Evolutionary conservation across 1,139 yeast genomes (phyloP), one percentile per base, ranked within the genome.

Genomic region (Diutina mesorugosa): DNA sequence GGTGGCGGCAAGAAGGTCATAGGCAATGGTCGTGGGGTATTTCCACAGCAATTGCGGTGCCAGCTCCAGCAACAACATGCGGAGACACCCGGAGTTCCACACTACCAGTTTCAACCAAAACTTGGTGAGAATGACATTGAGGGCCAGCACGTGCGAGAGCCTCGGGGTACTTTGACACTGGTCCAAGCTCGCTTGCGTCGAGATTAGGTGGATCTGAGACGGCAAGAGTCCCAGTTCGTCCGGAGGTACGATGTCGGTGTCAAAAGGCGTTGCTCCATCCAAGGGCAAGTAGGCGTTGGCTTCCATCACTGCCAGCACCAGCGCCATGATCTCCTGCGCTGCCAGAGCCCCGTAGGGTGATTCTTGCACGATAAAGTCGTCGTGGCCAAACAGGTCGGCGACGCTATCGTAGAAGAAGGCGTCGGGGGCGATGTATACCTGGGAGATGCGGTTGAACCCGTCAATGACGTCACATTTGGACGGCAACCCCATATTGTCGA

Each of bases 141-240:
- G 45, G 12, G 53, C 53, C 53, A 50, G 53, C 29, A 50, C 45
- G 18, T 50, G 41, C 7, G 28, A 21, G 8, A 30, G 30, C 26
- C 9, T 45, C n/a, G 26, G 16, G 45, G 16, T 30, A 29, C 32
- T 18, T 4, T 16, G 41, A 9, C 32, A 9, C 12, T n/a, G 18
- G 45, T 50, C 53, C 45, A 50, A 30, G 10, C 10, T 21, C 3
- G 45, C 10, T 16, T 50, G 53, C 7, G 53, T 50, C 3, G 7
- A 21, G n/a, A 29, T 30, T 10, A 8, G 38, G 16, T 54, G 55
- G 66, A 60, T 57, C 63, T 60, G 55, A 61, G 62, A 59, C 57
- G 56, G 45, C 72, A 69, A 56, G 64, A 56, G 50, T 21, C 60
- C 35, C 50, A 60, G 59, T 51, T 56, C 51, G 56, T 53, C 56